phyloP scores from a whole-genome alignment of 805 yeast species.

The Debaryomyces hansenii region DNA sequence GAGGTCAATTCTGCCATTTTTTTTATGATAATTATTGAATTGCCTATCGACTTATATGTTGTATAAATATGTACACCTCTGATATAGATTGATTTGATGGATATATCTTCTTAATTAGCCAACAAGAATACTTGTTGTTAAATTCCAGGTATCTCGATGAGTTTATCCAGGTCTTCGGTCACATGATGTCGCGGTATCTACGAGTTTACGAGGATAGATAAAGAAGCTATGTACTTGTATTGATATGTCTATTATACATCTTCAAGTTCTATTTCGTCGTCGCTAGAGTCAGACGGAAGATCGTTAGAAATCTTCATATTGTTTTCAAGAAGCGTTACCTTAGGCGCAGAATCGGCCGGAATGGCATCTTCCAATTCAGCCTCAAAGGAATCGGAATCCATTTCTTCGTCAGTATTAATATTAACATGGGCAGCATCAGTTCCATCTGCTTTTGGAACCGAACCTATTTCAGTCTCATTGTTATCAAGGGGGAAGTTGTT shows the following conservation, averaged over 20 bases:
- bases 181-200: not conserved
- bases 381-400: not conserved
- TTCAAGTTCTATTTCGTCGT: conserved; percentile 1
- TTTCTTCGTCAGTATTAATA: not conserved
- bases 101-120: not conserved
- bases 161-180: not conserved
- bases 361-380: conserved; percentile 1
- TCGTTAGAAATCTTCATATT: not conserved
- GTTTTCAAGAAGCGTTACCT: not conserved
- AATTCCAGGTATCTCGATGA: not conserved
- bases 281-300: not conserved
- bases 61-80: not conserved
- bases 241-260: not conserved
- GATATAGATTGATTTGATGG: not conserved
- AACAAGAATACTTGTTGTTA: not conserved
- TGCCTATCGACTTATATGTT: not conserved
- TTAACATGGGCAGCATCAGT: not conserved
- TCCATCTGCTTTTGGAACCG: not conserved
- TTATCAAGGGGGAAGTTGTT: not conserved
- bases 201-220: not conserved
- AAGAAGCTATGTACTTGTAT: not conserved
- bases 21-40: not conserved
- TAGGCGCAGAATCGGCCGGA: not conserved
- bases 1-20: conserved; percentile 43
- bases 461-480: not conserved